A percentile compares a stretch with the other conserved stretches of the same genome.
These are phyloP conservation scores for Paralagenidium karlingii DNA, from an alignment of 352 stramenopile species.

Conservation along the genomic window DNA sequence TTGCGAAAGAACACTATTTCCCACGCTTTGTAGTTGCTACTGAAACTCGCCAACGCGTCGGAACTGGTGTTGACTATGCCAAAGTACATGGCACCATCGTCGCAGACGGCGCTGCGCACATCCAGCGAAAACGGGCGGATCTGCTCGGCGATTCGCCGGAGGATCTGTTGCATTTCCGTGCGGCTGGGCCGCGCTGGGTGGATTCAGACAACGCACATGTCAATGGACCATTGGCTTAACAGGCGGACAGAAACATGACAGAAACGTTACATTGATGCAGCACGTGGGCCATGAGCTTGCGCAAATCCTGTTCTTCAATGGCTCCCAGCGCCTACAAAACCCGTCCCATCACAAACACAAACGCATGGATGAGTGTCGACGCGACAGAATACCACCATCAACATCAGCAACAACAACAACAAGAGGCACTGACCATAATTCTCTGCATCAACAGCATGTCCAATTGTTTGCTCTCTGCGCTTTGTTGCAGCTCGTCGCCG, in stretches of 20 bases:
- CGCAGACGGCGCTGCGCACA: conserved; percentile 57
- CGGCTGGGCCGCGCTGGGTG: conserved; percentile 18
- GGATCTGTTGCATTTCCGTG: conserved; percentile 43
- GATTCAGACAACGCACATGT: neutral
- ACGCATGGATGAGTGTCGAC: too few species aligned
- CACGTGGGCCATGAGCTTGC: conserved; percentile 54
- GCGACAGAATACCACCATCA: neutral
- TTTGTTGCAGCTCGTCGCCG: neutral
- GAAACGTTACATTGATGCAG: neutral
- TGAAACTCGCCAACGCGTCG: conserved; percentile 52
- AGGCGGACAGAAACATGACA: neutral
- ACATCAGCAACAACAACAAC: neutral
- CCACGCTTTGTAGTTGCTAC: conserved; percentile 69
- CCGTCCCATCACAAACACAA: too few species aligned
- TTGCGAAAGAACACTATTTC: conserved; percentile 78
- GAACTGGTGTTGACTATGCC: conserved; percentile 70
- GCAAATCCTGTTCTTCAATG: conserved; percentile 53
- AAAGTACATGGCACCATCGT: conserved; percentile 75
- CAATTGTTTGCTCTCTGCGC: conserved; percentile 45
- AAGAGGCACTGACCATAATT: conserved; percentile 28
- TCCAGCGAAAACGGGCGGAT: conserved; percentile 59
- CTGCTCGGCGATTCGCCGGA: conserved; percentile 37
- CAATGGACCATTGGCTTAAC: neutral
- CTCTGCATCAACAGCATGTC: conserved; percentile 59
- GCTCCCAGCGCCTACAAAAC: conserved; percentile 32